Percentiles rank a stretch among this genome's conserved stretches.
Conservation (phyloP, 768 basidiomycete genomes). For the Boletus edulis region DNA sequence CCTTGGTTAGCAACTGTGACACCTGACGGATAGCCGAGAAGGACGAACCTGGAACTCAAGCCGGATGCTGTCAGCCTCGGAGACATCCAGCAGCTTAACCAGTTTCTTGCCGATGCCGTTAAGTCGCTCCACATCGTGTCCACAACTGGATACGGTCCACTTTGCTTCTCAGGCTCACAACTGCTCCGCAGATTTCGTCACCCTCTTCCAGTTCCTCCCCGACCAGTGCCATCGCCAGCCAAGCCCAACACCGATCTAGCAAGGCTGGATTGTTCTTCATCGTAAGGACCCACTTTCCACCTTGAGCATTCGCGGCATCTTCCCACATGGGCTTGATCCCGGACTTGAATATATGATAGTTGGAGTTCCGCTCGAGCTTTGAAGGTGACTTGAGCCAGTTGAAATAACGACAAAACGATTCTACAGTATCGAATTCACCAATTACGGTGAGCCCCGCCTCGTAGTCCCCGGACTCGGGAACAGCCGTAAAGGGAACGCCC, state of each 20-base stretch:
- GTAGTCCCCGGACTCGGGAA: conserved; percentile 71
- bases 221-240: conserved; percentile 88
- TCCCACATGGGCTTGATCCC: conserved; percentile 99
- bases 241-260: conserved; percentile 86
- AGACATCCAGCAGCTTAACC: conserved; percentile 78
- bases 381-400: conserved; percentile 94
- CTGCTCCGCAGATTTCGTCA: conserved; percentile 80
- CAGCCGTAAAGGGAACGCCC: conserved; percentile 30
- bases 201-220: conserved; percentile 61
- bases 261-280: conserved; percentile 81
- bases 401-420: conserved; percentile 88
- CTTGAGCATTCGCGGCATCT: conserved; percentile 85
- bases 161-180: conserved; percentile 83
- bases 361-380: conserved; percentile 83
- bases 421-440: conserved; percentile 89
- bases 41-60: conserved; percentile 82
- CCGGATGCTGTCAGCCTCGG: conserved; percentile 80
- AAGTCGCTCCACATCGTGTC: conserved; percentile 81
- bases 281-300: conserved; percentile 94
- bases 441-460: conserved; percentile 85
- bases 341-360: conserved; percentile 94
- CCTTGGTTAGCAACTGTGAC: neutral
- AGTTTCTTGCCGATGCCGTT: conserved; percentile 84
- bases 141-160: conserved; percentile 91
- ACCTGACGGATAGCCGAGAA: neutral